These are phyloP conservation scores for Aspergillus bertholletiae DNA, from an alignment of 495 filamentous ascomycete species.

Conservation along the genomic window DNA sequence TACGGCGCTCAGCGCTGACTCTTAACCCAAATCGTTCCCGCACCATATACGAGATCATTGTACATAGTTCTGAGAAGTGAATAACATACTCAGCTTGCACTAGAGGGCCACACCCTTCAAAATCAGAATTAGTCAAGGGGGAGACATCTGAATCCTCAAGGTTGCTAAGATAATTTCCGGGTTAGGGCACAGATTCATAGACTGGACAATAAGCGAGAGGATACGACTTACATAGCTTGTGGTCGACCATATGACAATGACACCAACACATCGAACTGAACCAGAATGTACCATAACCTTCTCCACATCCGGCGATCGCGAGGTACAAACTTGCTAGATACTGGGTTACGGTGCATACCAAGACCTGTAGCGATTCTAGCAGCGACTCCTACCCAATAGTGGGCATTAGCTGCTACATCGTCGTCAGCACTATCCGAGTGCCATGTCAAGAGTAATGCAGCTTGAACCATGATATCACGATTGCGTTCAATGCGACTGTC, in stretches of 20 bases:
- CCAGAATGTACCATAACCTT: slow-evolving; percentile 44
- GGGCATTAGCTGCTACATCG: slow-evolving; percentile 46
- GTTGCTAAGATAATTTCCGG: slow-evolving; percentile 23
- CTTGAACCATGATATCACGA: slow-evolving; percentile 47
- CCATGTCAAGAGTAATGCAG: slow-evolving; percentile 45
- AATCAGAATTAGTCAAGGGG: slow-evolving; percentile 40
- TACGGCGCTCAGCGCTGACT: slow-evolving; percentile 36
- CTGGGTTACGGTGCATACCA: slow-evolving; percentile 48
- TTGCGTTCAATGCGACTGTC: slow-evolving; percentile 48
- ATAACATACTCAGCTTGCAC: slow-evolving; percentile 43
- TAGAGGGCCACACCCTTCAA: slow-evolving; percentile 41
- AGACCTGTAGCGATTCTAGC: slow-evolving; percentile 46
- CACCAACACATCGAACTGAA: slow-evolving; percentile 48
- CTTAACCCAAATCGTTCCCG: slow-evolving; percentile 41
- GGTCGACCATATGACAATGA: slow-evolving; percentile 49
- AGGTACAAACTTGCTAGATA: slow-evolving; percentile 39
- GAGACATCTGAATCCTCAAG: slow-evolving; percentile 48
- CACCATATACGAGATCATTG: slow-evolving; percentile 44
- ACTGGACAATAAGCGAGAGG: not conserved
- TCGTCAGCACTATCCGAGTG: slow-evolving; percentile 46
- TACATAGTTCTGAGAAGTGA: slow-evolving; percentile 44
- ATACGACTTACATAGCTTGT: slow-evolving; percentile 39
- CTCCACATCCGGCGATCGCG: slow-evolving; percentile 45
- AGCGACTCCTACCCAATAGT: slow-evolving; percentile 49
- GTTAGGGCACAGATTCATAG: not conserved